These are phyloP conservation scores for Backusella tarrabulga DNA, from an alignment of 192 early-diverging fungal genomes.

Conservation along the genomic window DNA sequence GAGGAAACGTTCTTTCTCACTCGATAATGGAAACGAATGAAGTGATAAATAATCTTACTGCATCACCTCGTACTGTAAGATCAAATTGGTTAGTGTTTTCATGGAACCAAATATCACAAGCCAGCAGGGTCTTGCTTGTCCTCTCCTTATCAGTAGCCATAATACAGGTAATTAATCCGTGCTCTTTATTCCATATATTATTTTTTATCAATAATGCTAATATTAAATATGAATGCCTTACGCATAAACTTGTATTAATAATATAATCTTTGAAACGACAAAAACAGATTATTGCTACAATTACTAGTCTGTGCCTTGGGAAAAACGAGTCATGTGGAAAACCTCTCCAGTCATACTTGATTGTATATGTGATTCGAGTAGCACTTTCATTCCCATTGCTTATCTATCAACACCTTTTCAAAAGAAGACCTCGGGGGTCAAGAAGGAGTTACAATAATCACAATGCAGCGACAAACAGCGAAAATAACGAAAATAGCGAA, in stretches of 20 bases:
- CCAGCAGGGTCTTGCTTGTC: not conserved
- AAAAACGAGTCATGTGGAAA: constrained; percentile 19
- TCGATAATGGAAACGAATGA: not conserved
- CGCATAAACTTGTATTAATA: not conserved
- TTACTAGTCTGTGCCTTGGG: constrained; percentile 12
- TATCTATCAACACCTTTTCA: constrained; percentile 20
- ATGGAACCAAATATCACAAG: constrained; percentile 15
- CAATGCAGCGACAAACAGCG: not conserved
- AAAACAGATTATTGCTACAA: constrained; percentile 12
- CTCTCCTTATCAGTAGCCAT: not conserved
- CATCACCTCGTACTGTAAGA: constrained; percentile 11
- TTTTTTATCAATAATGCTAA: not conserved
- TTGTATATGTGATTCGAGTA: constrained; percentile 21
- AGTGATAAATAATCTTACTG: not conserved
- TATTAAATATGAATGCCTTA: not conserved
- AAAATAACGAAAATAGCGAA: not conserved
- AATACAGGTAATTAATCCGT: constrained; percentile 16
- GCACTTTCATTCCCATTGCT: constrained; percentile 12
- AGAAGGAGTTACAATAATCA: not conserved
- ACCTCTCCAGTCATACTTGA: constrained; percentile 23
- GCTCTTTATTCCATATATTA: too few species aligned
- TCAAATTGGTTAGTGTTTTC: constrained; percentile 7
- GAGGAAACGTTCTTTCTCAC: not conserved
- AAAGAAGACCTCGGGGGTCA: not conserved
- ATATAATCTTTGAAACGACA: not conserved